Percentiles rank a stretch among this genome's conserved stretches.
Conservation (phyloP, 1,284 basidiomycete genomes). For the Papiliotrema laurentii region DNA sequence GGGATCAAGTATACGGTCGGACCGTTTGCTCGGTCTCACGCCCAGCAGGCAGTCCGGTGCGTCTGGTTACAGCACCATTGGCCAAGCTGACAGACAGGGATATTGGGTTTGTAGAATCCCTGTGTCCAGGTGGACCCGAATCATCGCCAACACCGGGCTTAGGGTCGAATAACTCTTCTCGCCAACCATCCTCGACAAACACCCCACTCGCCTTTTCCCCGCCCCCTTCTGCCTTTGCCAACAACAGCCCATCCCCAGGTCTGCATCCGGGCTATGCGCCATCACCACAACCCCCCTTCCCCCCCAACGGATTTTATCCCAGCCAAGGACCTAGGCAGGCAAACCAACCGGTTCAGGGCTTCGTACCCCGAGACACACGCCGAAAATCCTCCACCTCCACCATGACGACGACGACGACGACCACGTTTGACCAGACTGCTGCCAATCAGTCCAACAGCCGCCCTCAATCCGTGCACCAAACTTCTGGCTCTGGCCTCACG, state of each 20-base stretch:
- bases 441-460: slow-evolving; percentile 1
- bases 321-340: background rate
- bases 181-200: background rate
- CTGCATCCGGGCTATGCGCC: background rate
- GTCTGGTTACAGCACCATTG: slow-evolving; percentile 3
- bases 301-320: slow-evolving; percentile 3
- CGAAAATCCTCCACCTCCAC: slow-evolving; percentile 28
- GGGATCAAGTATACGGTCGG: slow-evolving; percentile 51
- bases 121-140: slow-evolving; percentile 29
- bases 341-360: slow-evolving; percentile 19
- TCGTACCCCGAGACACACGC: slow-evolving; percentile 17
- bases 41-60: slow-evolving; percentile 41
- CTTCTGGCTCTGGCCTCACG: background rate
- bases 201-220: slow-evolving; percentile 1
- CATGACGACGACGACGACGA: slow-evolving; percentile 26
- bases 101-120: slow-evolving; percentile 25
- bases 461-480: slow-evolving; percentile 8
- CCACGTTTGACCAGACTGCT: slow-evolving; percentile 20
- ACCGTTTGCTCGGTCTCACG: slow-evolving; percentile 25
- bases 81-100: background rate
- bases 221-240: background rate
- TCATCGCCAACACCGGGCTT: slow-evolving; percentile 3
- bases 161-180: background rate
- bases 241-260: background rate
- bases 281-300: slow-evolving; percentile 4